Conservation (phyloP, 495 filamentous ascomycete species). For the Aspergillus cavernicola region DNA sequence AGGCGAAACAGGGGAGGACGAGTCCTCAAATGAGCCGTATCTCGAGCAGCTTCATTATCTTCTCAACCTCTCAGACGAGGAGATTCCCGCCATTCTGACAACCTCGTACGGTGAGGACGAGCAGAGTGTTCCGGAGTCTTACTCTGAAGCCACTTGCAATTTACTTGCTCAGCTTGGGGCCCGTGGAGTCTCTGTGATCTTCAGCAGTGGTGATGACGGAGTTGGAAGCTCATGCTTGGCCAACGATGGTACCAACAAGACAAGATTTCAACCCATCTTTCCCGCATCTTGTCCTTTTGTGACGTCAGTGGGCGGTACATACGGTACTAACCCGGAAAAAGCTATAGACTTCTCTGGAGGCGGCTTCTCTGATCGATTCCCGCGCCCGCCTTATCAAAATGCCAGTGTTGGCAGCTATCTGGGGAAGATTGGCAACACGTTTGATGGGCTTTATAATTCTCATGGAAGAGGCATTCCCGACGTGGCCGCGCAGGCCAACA, state of each 20-base stretch:
- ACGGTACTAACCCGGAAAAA: conserved; percentile 48
- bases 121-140: conserved; percentile 51
- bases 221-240: conserved; percentile 56
- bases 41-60: conserved; percentile 74
- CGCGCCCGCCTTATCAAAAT: conserved; percentile 62
- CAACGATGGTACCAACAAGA: conserved; percentile 61
- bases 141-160: conserved; percentile 64
- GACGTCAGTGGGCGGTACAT: conserved; percentile 70
- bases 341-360: conserved; percentile 59
- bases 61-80: conserved; percentile 51
- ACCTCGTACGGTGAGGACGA: conserved; percentile 62
- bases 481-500: conserved; percentile 52
- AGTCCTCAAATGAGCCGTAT: conserved; percentile 74
- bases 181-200: conserved; percentile 68
- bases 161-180: conserved; percentile 69
- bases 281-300: conserved; percentile 80
- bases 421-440: conserved; percentile 31
- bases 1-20: conserved; percentile 34
- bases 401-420: conserved; percentile 55
- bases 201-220: conserved; percentile 69
- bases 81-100: conserved; percentile 69
- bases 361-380: conserved; percentile 70
- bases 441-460: conserved; percentile 49
- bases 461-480: conserved; percentile 71
- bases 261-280: conserved; percentile 63